Evolutionary conservation across 495 filamentous ascomycete species (phyloP).

Genomic region (Talaromyces stipitatus): DNA sequence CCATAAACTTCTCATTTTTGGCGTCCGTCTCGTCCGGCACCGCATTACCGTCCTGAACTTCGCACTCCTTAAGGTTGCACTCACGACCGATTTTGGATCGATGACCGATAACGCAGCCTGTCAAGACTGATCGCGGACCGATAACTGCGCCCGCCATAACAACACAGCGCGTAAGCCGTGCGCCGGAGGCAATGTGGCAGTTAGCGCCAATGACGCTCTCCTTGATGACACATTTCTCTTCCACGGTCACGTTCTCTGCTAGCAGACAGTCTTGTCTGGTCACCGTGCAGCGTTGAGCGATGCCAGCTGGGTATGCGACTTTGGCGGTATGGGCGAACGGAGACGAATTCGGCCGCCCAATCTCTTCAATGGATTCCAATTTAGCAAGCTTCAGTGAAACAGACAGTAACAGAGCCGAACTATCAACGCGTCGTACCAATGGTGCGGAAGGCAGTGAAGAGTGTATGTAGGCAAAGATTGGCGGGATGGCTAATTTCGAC

Average conservation of each 20-base stretch:
- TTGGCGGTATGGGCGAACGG: constrained; percentile 70
- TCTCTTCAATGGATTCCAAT: constrained; percentile 58
- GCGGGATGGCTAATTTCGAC: constrained; percentile 43
- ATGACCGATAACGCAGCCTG: constrained; percentile 74
- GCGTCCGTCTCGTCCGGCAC: constrained; percentile 76
- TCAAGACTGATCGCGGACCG: constrained; percentile 66
- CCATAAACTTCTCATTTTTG: constrained; percentile 81
- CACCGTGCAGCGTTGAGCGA: constrained; percentile 70
- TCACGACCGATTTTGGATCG: constrained; percentile 68
- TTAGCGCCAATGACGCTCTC: constrained; percentile 80
- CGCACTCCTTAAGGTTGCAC: constrained; percentile 72
- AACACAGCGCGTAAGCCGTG: constrained; percentile 71
- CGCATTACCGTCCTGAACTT: constrained; percentile 79
- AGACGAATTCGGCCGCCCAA: constrained; percentile 47
- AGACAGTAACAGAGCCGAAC: constrained; percentile 66
- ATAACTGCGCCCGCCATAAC: constrained; percentile 87
- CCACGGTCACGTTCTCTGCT: constrained; percentile 77
- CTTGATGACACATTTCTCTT: constrained; percentile 77
- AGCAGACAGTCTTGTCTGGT: constrained; percentile 69
- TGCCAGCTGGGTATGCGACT: constrained; percentile 67
- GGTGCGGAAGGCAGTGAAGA: constrained; percentile 41
- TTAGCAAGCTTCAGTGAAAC: constrained; percentile 84
- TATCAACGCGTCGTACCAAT: constrained; percentile 82
- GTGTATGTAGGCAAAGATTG: constrained; percentile 73
- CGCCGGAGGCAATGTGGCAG: constrained; percentile 72